These are phyloP conservation scores for Lomentospora prolificans DNA, from an alignment of 2,329 filamentous ascomycete genomes.

Conservation along the genomic window DNA sequence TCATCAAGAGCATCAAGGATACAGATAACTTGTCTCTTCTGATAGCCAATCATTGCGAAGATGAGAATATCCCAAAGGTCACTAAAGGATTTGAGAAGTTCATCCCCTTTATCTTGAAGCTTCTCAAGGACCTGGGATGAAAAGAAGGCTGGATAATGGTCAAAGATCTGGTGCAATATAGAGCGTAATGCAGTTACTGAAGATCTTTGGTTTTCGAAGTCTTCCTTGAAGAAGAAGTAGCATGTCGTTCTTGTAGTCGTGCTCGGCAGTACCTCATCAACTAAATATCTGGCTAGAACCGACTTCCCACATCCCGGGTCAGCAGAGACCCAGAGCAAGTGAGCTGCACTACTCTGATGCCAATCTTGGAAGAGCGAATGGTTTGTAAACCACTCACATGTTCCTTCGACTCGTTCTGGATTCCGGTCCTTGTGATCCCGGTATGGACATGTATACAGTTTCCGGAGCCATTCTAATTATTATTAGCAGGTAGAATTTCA, in stretches of 20 bases:
- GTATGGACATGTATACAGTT: not conserved
- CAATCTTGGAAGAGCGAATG: constrained; percentile 14
- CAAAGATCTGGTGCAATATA: constrained; percentile 29
- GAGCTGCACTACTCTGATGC: constrained; percentile 11
- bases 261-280: constrained; percentile 19
- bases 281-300: constrained; percentile 26
- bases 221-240: constrained; percentile 38
- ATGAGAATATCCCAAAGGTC: constrained; percentile 23
- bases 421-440: constrained; percentile 18
- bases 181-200: constrained; percentile 20
- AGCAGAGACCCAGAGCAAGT: constrained; percentile 26
- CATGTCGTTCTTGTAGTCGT: constrained; percentile 17
- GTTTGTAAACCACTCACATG: constrained; percentile 15
- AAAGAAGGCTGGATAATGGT: constrained; percentile 14
- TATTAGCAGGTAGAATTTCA: not conserved
- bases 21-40: constrained; percentile 20
- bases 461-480: not conserved
- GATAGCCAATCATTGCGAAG: constrained; percentile 7
- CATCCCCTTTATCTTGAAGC: constrained; percentile 12
- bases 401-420: constrained; percentile 21
- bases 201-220: constrained; percentile 24
- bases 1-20: constrained; percentile 32
- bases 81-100: constrained; percentile 14
- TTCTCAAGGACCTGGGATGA: constrained; percentile 11
- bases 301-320: constrained; percentile 35